Evolutionary conservation across 768 basidiomycete genomes (phyloP).

Genomic region (Amanita muscaria): DNA sequence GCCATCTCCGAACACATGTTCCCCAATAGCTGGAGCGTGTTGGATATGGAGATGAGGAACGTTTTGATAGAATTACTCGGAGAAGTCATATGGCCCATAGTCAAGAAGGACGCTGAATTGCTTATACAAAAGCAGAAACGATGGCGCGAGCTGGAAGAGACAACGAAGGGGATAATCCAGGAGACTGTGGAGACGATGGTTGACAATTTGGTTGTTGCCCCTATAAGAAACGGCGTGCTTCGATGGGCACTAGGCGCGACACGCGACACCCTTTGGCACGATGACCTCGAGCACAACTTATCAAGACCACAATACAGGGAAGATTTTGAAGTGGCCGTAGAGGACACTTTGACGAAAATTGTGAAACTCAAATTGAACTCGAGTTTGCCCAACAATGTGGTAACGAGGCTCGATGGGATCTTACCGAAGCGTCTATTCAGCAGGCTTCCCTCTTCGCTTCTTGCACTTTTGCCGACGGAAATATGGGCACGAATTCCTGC

Average conservation of each 20-base stretch:
- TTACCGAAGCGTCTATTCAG: not conserved
- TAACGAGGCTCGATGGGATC: not conserved
- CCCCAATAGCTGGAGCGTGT: not conserved
- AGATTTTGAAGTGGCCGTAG: not conserved
- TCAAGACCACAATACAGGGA: not conserved
- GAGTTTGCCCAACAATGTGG: not conserved
- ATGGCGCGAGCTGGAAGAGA: not conserved
- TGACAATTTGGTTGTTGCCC: not conserved
- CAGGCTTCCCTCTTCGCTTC: not conserved
- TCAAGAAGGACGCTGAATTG: not conserved
- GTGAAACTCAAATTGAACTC: not conserved
- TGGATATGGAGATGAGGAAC: not conserved
- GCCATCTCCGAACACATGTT: not conserved
- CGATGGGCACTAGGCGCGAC: conserved; percentile 3
- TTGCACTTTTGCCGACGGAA: not conserved
- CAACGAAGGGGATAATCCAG: not conserved
- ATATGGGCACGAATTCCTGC: not conserved
- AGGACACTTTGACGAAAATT: not conserved
- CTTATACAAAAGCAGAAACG: not conserved
- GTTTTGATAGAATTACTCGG: not conserved
- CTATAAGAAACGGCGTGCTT: not conserved
- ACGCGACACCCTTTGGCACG: conserved; percentile 1
- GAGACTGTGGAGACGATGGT: not conserved
- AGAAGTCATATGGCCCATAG: not conserved
- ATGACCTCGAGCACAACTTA: not conserved